These are phyloP conservation scores for Nothophytophthora sp. DNA, from an alignment of 352 stramenopile genomes.

Conservation along the genomic window DNA sequence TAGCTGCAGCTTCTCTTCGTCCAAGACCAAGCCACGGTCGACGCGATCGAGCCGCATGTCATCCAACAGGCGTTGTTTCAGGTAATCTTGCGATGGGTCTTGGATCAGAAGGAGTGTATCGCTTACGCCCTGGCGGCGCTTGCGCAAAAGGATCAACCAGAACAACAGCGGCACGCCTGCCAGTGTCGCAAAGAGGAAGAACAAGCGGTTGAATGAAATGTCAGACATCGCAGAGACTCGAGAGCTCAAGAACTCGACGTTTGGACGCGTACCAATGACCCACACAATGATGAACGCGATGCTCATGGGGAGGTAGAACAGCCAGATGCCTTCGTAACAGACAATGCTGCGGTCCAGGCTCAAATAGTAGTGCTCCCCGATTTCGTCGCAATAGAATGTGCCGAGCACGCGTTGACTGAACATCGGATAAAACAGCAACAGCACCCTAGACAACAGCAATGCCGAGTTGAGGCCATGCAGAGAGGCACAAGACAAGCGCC, in stretches of 20 bases:
- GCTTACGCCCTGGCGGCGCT: constrained; percentile 46
- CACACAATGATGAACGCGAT: constrained; percentile 48
- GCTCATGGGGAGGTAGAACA: constrained; percentile 59
- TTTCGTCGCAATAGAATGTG: constrained; percentile 79
- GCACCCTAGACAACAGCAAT: constrained; percentile 48
- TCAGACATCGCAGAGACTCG: neutral
- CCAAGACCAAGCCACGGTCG: constrained; percentile 39
- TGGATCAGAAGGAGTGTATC: constrained; percentile 52
- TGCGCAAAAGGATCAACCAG: constrained; percentile 63
- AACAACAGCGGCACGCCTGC: constrained; percentile 74
- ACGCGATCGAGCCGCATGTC: constrained; percentile 55
- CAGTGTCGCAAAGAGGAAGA: neutral
- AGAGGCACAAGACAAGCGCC: too few species aligned
- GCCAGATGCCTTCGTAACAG: constrained; percentile 58
- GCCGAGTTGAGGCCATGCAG: too few species aligned
- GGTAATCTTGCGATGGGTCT: constrained; percentile 28
- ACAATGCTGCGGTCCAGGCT: constrained; percentile 57
- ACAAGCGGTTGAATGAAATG: neutral
- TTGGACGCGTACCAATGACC: constrained; percentile 55
- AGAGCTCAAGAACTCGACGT: neutral
- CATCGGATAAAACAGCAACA: constrained; percentile 73
- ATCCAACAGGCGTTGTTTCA: constrained; percentile 45
- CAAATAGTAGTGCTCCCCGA: constrained; percentile 63
- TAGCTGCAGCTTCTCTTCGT: constrained; percentile 41
- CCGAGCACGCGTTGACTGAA: constrained; percentile 68